Base-by-base conservation (phyloP, 139 green algal species). In the Chlamydomonas urium region DNA sequence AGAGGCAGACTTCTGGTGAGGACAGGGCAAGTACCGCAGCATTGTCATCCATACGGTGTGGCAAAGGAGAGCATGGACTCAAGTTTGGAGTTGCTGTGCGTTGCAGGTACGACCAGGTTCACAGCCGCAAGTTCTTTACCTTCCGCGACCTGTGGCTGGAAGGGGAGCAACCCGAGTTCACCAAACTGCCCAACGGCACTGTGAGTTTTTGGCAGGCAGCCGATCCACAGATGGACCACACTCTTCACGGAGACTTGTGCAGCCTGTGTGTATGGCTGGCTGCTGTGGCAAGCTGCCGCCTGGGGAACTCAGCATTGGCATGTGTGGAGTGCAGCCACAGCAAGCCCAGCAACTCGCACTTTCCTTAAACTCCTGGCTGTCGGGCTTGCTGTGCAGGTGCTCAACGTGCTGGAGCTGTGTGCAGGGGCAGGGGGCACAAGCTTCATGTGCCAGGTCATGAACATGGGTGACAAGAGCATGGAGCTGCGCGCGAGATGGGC, bases 401-500 rank as follows among this genome's bases (percentile, higher is more conserved):
- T 63, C 17, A 63, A 63, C 4, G 48, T 71, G 4, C 47, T 88
- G 24, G 80, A 88, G 26, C 72, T 86, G 33, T 88, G 82, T 53
- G 66, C 45, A 31, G 83, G 83, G 42, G 77, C 38, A 5, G 79
- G 79, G 0, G 76, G 76, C 32, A 59, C 81, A 17, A 77, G 47
- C 3, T 86, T 79, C 73, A 65, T 87, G 0, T 75, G 65, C 38
- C 75, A 72, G 33, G 14, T 60, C 66, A n/a, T n/a, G n/a, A 21
- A 71, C 32, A 57, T 57, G 29, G 17, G 3, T 37, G 65, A 38
- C 37, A 58, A 69, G 6, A 10, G 57, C 2, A 50, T 84, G 24
- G 42, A 78, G 36, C 67, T 85, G 28, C 29, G 47, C 10, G 85
- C 69, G 14, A 37, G 69, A 0, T 91, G 85, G 79, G 86, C 81